A percentile compares a stretch with the other conserved stretches of the same genome.
These are phyloP conservation scores for Cucumis hystrix DNA, from an alignment of 306 rosid species.

Conservation along the genomic window DNA sequence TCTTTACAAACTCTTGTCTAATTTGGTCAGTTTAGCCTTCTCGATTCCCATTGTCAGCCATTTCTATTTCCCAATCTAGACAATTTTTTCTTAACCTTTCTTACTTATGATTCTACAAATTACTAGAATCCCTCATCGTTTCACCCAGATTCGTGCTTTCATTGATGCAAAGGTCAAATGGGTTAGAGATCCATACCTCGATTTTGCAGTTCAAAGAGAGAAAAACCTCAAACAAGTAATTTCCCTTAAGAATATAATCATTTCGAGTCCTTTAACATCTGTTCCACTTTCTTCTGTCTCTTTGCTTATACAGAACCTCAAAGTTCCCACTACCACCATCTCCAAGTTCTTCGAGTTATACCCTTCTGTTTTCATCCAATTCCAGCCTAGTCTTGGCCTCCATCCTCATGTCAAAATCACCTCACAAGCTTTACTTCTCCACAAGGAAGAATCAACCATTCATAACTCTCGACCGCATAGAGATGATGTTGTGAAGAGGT, in stretches of 20 bases:
- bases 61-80: no score
- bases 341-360: conserved; percentile 35
- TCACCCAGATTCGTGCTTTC: conserved; percentile 33
- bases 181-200: conserved; percentile 73
- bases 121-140: conserved; percentile 27
- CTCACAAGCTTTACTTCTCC: no score
- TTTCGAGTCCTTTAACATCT: conserved; percentile 40
- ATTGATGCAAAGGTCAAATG: conserved; percentile 65
- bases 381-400: conserved; percentile 39
- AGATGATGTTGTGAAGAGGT: conserved; percentile 36
- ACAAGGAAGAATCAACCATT: conserved; percentile 38
- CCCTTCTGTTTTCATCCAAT: conserved; percentile 34
- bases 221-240: conserved; percentile 49
- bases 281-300: conserved; percentile 49
- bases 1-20: no score
- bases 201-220: conserved; percentile 53
- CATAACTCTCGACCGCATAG: conserved; percentile 26
- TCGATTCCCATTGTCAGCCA: no score
- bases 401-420: conserved; percentile 9
- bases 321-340: conserved; percentile 39
- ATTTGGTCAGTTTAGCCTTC: no score
- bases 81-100: background rate
- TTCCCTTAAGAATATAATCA: conserved; percentile 46
- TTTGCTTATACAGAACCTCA: conserved; percentile 31
- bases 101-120: conserved; percentile 26